Percentiles rank a stretch among this genome's conserved stretches.
These are phyloP conservation scores for Emergomyces orientalis DNA, from an alignment of 2,329 filamentous ascomycete genomes.

Conservation along the genomic window DNA sequence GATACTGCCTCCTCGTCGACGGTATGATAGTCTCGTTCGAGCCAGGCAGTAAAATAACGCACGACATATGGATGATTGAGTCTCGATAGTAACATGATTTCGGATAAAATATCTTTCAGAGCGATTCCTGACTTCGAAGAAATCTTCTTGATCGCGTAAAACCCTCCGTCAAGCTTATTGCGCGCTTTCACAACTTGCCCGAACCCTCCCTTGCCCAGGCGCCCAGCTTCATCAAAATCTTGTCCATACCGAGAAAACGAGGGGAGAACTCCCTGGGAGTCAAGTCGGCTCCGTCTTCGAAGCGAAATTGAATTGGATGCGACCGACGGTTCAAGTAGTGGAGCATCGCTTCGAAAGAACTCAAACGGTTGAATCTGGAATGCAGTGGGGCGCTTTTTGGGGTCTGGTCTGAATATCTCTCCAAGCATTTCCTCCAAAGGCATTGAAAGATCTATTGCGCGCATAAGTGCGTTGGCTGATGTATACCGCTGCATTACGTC, in stretches of 20 bases:
- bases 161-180: conserved; percentile 84
- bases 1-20: conserved; percentile 36
- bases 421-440: conserved; percentile 69
- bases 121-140: conserved; percentile 65
- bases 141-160: conserved; percentile 97
- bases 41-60: conserved; percentile 92
- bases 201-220: conserved; percentile 86
- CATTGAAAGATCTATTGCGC: conserved; percentile 60
- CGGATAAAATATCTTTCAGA: conserved; percentile 57
- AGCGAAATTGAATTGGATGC: conserved; percentile 34
- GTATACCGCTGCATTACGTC: conserved; percentile 66
- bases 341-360: conserved; percentile 35
- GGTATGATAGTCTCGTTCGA: conserved; percentile 54
- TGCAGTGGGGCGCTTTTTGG: conserved; percentile 73
- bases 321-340: conserved; percentile 30
- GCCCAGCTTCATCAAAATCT: conserved; percentile 84
- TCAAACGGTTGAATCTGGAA: conserved; percentile 57
- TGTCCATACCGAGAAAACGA: conserved; percentile 67
- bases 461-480: conserved; percentile 65
- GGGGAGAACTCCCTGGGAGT: conserved; percentile 49
- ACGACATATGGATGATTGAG: conserved; percentile 84
- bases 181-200: conserved; percentile 92
- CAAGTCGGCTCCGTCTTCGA: conserved; percentile 49
- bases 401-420: conserved; percentile 75
- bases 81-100: conserved; percentile 82